phyloP scores from a whole-genome alignment of 192 early-diverging fungal species.

The Gorgonomyces haynaldii region DNA sequence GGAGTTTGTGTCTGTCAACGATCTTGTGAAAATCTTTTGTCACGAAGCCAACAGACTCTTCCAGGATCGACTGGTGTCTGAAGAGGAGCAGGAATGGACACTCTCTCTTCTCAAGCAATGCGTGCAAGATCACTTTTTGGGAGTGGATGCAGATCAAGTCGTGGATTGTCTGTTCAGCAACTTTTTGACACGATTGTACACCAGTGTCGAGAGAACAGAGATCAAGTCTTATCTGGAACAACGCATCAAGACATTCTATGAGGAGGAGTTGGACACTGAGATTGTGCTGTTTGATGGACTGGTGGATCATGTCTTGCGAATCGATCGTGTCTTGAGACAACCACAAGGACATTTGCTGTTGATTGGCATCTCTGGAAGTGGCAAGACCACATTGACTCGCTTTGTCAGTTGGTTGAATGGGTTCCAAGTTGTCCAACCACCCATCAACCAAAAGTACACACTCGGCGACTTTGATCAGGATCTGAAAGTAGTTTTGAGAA shows the following conservation, averaged over 20 bases:
- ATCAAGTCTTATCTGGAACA: conserved; percentile 87
- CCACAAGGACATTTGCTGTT: conserved; percentile 95
- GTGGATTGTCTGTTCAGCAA: conserved; percentile 90
- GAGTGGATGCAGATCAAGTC: conserved; percentile 53
- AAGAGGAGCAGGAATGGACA: conserved; percentile 85
- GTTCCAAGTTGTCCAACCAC: conserved; percentile 87
- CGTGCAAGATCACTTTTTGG: conserved; percentile 82
- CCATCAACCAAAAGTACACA: conserved; percentile 94
- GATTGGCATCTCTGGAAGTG: conserved; percentile 93
- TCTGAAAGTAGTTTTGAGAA: conserved; percentile 73
- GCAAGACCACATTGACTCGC: conserved; percentile 95
- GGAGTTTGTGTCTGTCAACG: conserved; percentile 64
- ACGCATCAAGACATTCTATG: conserved; percentile 94
- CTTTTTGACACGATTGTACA: conserved; percentile 91
- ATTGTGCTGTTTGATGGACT: conserved; percentile 97
- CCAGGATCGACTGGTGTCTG: conserved; percentile 91
- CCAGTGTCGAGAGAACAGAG: conserved; percentile 75
- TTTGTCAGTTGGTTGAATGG: conserved; percentile 99
- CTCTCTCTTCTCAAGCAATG: conserved; percentile 72
- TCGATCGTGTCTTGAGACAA: conserved; percentile 97
- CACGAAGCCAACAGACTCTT: conserved; percentile 96
- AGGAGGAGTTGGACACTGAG: conserved; percentile 97
- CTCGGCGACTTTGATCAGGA: conserved; percentile 98
- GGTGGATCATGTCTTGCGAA: conserved; percentile 92
- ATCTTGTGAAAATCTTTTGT: conserved; percentile 90